Conservation (phyloP, 805 yeast genomes). For the Scheffersomyces lignosus region DNA sequence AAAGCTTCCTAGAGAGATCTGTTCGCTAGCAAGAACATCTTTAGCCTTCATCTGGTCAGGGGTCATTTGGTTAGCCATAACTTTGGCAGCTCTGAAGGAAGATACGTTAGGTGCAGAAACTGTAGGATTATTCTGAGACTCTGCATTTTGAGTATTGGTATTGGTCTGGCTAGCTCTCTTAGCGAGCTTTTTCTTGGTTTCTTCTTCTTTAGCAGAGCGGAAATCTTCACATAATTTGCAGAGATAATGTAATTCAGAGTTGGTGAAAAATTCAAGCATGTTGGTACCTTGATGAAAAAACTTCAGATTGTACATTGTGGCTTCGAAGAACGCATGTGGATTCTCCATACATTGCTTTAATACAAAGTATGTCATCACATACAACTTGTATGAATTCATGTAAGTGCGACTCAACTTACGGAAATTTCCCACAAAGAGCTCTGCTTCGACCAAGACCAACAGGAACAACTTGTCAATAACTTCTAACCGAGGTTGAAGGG, state of each 20-base stretch:
- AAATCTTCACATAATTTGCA: slow-evolving; percentile 41
- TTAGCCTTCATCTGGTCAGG: not conserved
- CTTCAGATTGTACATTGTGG: slow-evolving; percentile 23
- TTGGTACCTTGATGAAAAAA: slow-evolving; percentile 39
- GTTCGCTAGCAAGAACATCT: not conserved
- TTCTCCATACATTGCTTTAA: slow-evolving; percentile 42
- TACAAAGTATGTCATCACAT: slow-evolving; percentile 42
- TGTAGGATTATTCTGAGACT: not conserved
- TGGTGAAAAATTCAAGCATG: slow-evolving; percentile 37
- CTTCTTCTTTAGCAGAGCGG: slow-evolving; percentile 34
- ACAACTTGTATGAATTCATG: slow-evolving; percentile 40
- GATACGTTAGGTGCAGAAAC: not conserved
- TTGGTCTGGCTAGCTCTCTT: too few species aligned
- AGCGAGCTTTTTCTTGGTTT: not conserved
- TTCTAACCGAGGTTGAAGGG: slow-evolving; percentile 23
- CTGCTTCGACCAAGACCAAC: slow-evolving; percentile 37
- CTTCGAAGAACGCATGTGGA: slow-evolving; percentile 35
- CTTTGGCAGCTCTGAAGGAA: not conserved
- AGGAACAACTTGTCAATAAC: slow-evolving; percentile 33
- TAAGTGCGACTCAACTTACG: slow-evolving; percentile 35
- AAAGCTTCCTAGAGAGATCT: too few species aligned
- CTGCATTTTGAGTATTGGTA: not conserved
- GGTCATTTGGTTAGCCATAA: not conserved
- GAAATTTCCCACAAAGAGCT: slow-evolving; percentile 44
- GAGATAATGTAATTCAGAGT: slow-evolving; percentile 35